Conservation (phyloP, 2,329 filamentous ascomycete species). For the Alternaria consortialis region DNA sequence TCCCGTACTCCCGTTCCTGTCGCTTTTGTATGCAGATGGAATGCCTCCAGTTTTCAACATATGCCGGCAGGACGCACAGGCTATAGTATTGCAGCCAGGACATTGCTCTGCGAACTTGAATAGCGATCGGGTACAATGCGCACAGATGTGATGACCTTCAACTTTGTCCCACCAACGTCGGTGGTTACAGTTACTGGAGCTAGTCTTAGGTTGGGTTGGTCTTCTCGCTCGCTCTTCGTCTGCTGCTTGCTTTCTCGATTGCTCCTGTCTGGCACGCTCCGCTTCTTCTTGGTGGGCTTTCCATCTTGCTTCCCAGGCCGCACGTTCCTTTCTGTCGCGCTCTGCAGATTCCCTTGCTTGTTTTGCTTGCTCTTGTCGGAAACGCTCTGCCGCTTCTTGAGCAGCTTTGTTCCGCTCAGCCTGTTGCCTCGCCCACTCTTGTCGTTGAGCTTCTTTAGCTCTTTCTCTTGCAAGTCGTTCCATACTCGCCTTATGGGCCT, state of each 20-base stretch:
- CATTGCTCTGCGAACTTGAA: slow-evolving; percentile 8
- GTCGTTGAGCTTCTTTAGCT: neutral
- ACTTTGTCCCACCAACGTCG: slow-evolving; percentile 1
- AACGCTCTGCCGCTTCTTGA: neutral
- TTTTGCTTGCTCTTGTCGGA: neutral
- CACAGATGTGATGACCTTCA: slow-evolving; percentile 2
- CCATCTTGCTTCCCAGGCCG: neutral
- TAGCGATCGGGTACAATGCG: neutral
- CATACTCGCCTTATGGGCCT: neutral
- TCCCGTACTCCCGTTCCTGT: neutral
- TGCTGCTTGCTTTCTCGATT: neutral
- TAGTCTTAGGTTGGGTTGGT: neutral
- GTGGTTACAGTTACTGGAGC: neutral
- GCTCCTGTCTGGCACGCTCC: neutral
- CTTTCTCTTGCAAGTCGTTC: neutral
- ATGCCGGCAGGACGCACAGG: neutral
- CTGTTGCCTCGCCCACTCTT: slow-evolving; percentile 1
- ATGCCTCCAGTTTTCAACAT: neutral
- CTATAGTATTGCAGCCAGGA: neutral
- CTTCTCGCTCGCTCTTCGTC: neutral
- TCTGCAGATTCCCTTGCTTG: neutral
- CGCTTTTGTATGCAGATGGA: neutral
- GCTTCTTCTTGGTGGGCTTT: neutral
- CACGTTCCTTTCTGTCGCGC: neutral
- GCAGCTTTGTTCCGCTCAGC: slow-evolving; percentile 1